These are phyloP conservation scores for Cutaneotrichosporon sp. DNA, from an alignment of 1,284 basidiomycete genomes.

Conservation along the genomic window DNA sequence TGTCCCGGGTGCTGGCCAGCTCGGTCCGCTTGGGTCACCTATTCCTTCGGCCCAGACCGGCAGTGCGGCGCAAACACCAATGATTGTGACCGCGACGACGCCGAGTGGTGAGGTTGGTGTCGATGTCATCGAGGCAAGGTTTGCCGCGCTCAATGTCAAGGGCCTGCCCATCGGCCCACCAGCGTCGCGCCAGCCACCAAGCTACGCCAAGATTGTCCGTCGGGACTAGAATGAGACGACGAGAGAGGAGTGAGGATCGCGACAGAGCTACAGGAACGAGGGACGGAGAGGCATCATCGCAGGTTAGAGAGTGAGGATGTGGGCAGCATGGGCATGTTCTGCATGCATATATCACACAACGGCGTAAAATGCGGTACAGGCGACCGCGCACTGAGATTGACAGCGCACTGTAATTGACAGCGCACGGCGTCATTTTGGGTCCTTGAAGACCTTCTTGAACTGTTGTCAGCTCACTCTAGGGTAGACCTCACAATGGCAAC, in stretches of 20 bases:
- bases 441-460: not conserved
- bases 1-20: not conserved
- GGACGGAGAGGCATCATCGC: not conserved
- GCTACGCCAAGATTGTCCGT: conserved; percentile 44
- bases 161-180: conserved; percentile 14
- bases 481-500: not conserved
- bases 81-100: not conserved
- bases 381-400: too few relatives aligned
- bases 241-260: not conserved
- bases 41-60: not conserved
- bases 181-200: conserved; percentile 24
- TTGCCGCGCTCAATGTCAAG: conserved; percentile 34
- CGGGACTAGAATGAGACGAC: conserved; percentile 24
- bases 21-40: not conserved
- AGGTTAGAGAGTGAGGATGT: not conserved
- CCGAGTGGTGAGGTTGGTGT: conserved; percentile 5
- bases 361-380: not conserved
- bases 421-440: not conserved
- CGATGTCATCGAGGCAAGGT: conserved; percentile 39
- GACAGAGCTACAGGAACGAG: not conserved
- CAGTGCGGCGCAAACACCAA: conserved; percentile 10
- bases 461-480: not conserved
- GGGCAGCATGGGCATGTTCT: not conserved
- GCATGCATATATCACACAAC: not conserved
- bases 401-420: too few relatives aligned